Base-by-base conservation (phyloP, 108 stramenopile species). In the Stephanodiscus minutulus region DNA sequence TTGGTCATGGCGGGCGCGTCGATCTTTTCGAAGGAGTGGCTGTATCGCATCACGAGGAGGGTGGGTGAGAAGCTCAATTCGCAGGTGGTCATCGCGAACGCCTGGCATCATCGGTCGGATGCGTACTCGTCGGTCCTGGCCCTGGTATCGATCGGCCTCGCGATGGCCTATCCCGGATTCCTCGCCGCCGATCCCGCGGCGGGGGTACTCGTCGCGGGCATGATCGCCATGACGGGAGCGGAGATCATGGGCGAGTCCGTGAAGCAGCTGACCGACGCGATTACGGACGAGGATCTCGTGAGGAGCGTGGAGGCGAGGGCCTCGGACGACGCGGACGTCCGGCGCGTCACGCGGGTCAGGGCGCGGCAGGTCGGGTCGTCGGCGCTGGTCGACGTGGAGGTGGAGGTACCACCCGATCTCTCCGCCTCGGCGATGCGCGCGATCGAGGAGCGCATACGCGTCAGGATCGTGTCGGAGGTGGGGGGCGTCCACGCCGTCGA, bases 51-150 rank as follows among this genome's bases (percentile, higher is more conserved):
- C 29, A 99, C 98, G 0, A 76, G 76, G 28, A 61, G 64, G 25
- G 96, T 99, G 8, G 98, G 93, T 7, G 83, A 94, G 72, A 49
- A 75, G 52, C 64, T 93, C 13, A 88, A 94, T 79, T 91, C 90
- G 13, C 97, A 93, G 66, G 95, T 98, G 22, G 91, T 99, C 28
- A 87, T 98, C 63, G 96, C 98, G 53, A 99, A 99, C 84, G 98
- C 98, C 1, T 98, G 96, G 97, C 98, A 99, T 79, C 97, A 97
- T 85, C 87, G 98, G 7, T 88, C 88, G 33, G 98, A 99, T 79
- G 97, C 98, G 0, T 94, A 97, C 53, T 95, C 94, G 13, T 91
- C 89, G 18, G 80, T 99, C 18, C 73, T 98, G 69, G 96, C 98
- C 15, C 72, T 98, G 49, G 62, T 93, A 3, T 88, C 87, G 36